Percentiles rank a stretch among this genome's conserved stretches.
These are phyloP conservation scores for Candida odintsovae DNA, from an alignment of 805 yeast species.

Conservation along the genomic window DNA sequence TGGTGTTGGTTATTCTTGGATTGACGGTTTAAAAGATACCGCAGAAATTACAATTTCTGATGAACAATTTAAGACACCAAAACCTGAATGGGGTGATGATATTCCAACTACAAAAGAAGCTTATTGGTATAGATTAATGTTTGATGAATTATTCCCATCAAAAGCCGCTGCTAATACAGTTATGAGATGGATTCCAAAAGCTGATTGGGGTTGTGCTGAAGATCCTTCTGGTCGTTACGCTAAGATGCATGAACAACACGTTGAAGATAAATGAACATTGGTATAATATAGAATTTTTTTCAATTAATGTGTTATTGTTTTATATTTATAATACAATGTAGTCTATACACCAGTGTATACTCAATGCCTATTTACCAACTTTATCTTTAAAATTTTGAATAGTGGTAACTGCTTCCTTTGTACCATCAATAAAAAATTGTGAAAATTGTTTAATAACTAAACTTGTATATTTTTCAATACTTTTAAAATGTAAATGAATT, in stretches of 20 bases:
- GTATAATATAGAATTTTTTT: background rate
- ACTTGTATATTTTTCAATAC: constrained; percentile 4
- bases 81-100: constrained; percentile 94
- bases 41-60: constrained; percentile 85
- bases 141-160: constrained; percentile 87
- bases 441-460: constrained; percentile 17
- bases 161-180: constrained; percentile 94
- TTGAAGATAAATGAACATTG: constrained; percentile 23
- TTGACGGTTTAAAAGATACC: constrained; percentile 92
- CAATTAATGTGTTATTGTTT: background rate
- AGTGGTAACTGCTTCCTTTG: constrained; percentile 4
- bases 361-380: background rate
- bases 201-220: constrained; percentile 99
- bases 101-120: constrained; percentile 98
- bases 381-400: constrained; percentile 1
- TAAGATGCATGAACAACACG: constrained; percentile 75
- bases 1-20: constrained; percentile 99
- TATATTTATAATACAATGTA: background rate
- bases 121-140: constrained; percentile 96
- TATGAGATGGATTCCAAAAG: constrained; percentile 99
- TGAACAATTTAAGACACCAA: constrained; percentile 85
- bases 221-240: constrained; percentile 99
- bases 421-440: constrained; percentile 5
- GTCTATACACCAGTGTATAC: background rate
- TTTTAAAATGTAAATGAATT: background rate